These are phyloP conservation scores for Dioscorea zingiberensis DNA, from an alignment of 106 monocot genomes.

Conservation along the genomic window DNA sequence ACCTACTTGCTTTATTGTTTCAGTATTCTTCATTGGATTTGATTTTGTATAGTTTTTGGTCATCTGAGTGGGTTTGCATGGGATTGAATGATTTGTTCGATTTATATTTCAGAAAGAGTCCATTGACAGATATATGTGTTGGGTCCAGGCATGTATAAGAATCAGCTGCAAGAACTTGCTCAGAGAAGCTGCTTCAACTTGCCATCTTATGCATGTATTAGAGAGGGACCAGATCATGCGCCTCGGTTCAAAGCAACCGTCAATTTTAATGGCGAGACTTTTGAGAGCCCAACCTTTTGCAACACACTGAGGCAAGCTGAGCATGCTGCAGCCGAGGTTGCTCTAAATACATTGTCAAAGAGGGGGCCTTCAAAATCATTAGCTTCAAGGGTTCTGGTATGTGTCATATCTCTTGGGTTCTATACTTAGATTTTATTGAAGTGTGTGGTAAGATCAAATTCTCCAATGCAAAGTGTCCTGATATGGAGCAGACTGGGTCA, in stretches of 20 bases:
- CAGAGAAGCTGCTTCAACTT: constrained; percentile 67
- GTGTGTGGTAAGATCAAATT: too few relatives aligned
- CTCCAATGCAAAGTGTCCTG: too few relatives aligned
- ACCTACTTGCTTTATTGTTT: too few relatives aligned
- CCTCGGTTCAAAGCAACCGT: constrained; percentile 60
- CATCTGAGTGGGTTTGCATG: too few relatives aligned
- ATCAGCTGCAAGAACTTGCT: constrained; percentile 67
- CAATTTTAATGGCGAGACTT: constrained; percentile 56
- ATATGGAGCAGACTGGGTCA: too few relatives aligned
- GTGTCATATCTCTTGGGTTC: background rate
- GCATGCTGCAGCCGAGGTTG: constrained; percentile 61
- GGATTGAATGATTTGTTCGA: too few relatives aligned
- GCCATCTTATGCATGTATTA: constrained; percentile 50
- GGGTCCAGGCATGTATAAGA: constrained; percentile 54
- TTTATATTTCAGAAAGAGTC: too few relatives aligned
- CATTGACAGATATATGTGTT: background rate
- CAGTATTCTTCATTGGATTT: too few relatives aligned
- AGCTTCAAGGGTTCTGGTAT: constrained; percentile 56
- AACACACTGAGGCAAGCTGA: constrained; percentile 53
- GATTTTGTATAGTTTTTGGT: too few relatives aligned
- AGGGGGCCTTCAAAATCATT: constrained; percentile 47
- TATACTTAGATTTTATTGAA: too few relatives aligned
- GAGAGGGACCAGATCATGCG: constrained; percentile 65
- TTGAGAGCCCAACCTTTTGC: constrained; percentile 55
- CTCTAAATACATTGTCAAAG: constrained; percentile 39